Evolutionary conservation across 495 filamentous ascomycete genomes (phyloP).

Genomic region (Aspergillus hancockii): DNA sequence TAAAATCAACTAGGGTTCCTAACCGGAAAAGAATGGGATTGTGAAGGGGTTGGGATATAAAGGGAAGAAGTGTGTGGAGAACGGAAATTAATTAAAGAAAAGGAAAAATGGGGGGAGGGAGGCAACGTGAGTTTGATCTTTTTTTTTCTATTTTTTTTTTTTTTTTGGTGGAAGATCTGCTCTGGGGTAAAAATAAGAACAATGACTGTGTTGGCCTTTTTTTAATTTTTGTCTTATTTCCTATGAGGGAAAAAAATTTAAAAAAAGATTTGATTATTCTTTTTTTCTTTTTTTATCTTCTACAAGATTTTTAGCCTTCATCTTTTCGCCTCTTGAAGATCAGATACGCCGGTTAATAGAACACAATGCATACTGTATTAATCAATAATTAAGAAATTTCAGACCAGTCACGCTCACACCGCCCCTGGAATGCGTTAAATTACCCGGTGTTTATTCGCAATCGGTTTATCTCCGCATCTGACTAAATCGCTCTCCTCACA

Average conservation of each 20-base stretch:
- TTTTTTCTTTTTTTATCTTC: slow-evolving; percentile 18
- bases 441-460: slow-evolving; percentile 9
- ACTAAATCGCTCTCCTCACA: not conserved
- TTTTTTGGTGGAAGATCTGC: slow-evolving; percentile 10
- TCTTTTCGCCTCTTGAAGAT: slow-evolving; percentile 7
- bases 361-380: not conserved
- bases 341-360: slow-evolving; percentile 3
- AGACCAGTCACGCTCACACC: slow-evolving; percentile 13
- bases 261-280: slow-evolving; percentile 11
- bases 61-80: slow-evolving; percentile 22
- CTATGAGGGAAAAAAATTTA: slow-evolving; percentile 10
- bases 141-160: too few relatives aligned
- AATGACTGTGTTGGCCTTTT: slow-evolving; percentile 1
- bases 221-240: not conserved
- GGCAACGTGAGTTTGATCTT: slow-evolving; percentile 5
- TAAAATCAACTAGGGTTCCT: slow-evolving; percentile 6
- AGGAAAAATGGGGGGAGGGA: slow-evolving; percentile 17
- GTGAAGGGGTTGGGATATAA: slow-evolving; percentile 23
- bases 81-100: slow-evolving; percentile 18
- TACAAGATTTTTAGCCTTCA: slow-evolving; percentile 6
- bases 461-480: slow-evolving; percentile 7
- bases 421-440: slow-evolving; percentile 17
- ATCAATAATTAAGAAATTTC: not conserved
- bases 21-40: slow-evolving; percentile 10
- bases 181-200: slow-evolving; percentile 1